These are phyloP conservation scores for Flaveria trinervia DNA, from an alignment of 129 eudicot species.

Conservation along the genomic window DNA sequence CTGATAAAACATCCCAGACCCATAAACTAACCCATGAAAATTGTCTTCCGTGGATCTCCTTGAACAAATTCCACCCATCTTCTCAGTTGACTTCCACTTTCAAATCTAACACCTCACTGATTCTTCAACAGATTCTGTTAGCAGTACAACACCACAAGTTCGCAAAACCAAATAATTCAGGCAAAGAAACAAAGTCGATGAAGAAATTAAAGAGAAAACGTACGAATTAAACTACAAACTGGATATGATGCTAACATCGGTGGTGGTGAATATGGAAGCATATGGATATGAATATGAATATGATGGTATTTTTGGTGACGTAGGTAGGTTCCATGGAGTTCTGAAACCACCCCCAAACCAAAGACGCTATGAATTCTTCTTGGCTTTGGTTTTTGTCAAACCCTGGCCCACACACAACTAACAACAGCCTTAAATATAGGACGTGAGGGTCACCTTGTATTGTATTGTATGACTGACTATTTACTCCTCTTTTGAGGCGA, in stretches of 20 bases:
- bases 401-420: background rate
- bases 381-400: background rate
- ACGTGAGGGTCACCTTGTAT: background rate
- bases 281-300: background rate
- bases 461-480: background rate
- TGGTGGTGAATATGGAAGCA: conserved; percentile 6
- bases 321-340: background rate
- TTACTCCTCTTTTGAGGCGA: too few species aligned
- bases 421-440: background rate
- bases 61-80: conserved; percentile 94
- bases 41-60: conserved; percentile 68
- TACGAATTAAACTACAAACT: background rate
- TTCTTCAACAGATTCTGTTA: too few species aligned
- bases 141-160: too few species aligned
- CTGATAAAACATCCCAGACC: conserved; percentile 51
- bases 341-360: conserved; percentile 25
- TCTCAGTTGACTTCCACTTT: conserved; percentile 14
- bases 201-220: too few species aligned
- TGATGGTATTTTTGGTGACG: conserved; percentile 9
- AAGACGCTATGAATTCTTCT: conserved; percentile 24
- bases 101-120: conserved; percentile 18
- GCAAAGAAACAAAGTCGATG: too few species aligned
- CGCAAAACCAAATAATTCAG: too few species aligned
- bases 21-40: conserved; percentile 49
- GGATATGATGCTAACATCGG: background rate